Conservation (phyloP, 2,329 filamentous ascomycete genomes). For the Colletotrichum echinochloae region DNA sequence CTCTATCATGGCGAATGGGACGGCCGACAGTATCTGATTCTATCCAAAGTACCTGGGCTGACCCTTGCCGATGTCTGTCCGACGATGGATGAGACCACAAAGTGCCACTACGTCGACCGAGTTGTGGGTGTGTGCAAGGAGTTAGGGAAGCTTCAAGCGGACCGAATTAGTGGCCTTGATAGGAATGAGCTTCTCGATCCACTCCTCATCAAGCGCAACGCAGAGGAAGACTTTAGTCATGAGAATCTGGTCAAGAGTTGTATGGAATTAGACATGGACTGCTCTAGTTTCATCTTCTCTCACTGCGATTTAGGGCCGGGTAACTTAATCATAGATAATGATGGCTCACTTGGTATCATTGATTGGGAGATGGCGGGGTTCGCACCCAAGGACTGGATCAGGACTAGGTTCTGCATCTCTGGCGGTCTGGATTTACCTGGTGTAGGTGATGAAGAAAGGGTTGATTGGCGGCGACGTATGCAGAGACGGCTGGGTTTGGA, state of each 20-base stretch:
- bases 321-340: slow-evolving; percentile 46
- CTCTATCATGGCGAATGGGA: slow-evolving; percentile 43
- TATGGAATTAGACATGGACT: slow-evolving; percentile 46
- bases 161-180: slow-evolving; percentile 39
- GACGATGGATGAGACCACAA: slow-evolving; percentile 43
- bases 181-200: slow-evolving; percentile 34
- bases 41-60: slow-evolving; percentile 44
- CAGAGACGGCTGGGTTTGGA: neutral
- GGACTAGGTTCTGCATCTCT: slow-evolving; percentile 49
- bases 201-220: slow-evolving; percentile 24
- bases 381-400: slow-evolving; percentile 49
- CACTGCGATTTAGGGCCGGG: slow-evolving; percentile 48
- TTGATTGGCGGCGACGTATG: slow-evolving; percentile 18
- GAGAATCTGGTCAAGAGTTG: slow-evolving; percentile 30
- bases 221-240: neutral
- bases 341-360: slow-evolving; percentile 46
- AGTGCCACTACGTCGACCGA: slow-evolving; percentile 42
- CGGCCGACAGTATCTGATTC: slow-evolving; percentile 45
- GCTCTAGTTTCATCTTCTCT: slow-evolving; percentile 46
- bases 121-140: slow-evolving; percentile 41
- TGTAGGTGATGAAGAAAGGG: neutral
- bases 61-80: slow-evolving; percentile 45
- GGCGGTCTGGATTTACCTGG: slow-evolving; percentile 46
- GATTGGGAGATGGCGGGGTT: slow-evolving; percentile 49
- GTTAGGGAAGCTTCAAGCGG: slow-evolving; percentile 12